Percentiles rank a stretch among this genome's conserved stretches.
These are phyloP conservation scores for Phytophthora europaea DNA, from an alignment of 352 stramenopile genomes.

Conservation along the genomic window DNA sequence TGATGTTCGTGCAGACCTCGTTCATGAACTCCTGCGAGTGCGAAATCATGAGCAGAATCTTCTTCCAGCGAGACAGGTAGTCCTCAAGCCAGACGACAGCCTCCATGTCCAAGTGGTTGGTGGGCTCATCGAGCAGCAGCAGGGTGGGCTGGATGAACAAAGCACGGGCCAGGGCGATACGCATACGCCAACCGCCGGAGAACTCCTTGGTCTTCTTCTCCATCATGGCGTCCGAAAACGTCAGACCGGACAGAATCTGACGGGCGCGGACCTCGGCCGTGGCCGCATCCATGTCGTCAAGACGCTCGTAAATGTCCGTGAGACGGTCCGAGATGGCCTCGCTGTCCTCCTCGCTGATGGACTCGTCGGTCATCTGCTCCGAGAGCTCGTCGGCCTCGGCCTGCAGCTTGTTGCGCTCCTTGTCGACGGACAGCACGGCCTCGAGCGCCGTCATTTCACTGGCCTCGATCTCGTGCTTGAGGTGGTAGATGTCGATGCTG, in stretches of 20 bases:
- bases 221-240: constrained; percentile 97
- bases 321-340: constrained; percentile 92
- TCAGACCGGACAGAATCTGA: constrained; percentile 96
- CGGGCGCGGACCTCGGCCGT: constrained; percentile 95
- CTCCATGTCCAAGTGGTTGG: constrained; percentile 98
- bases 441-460: constrained; percentile 96
- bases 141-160: constrained; percentile 98
- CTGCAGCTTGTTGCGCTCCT: constrained; percentile 95
- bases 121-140: constrained; percentile 96
- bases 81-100: constrained; percentile 99
- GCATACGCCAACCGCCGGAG: constrained; percentile 96
- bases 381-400: constrained; percentile 94
- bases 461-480: constrained; percentile 97
- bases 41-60: constrained; percentile 98
- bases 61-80: constrained; percentile 97
- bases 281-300: constrained; percentile 96
- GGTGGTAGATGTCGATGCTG: constrained; percentile 97
- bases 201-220: constrained; percentile 95
- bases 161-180: constrained; percentile 96
- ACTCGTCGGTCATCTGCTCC: constrained; percentile 91
- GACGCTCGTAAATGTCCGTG: constrained; percentile 95
- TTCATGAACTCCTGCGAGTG: constrained; percentile 99
- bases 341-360: constrained; percentile 88
- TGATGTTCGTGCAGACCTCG: constrained; percentile 98
- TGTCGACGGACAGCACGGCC: constrained; percentile 96